These are phyloP conservation scores for Uronychia setigera DNA, from an alignment of 73 alveolate species.

Conservation along the genomic window DNA sequence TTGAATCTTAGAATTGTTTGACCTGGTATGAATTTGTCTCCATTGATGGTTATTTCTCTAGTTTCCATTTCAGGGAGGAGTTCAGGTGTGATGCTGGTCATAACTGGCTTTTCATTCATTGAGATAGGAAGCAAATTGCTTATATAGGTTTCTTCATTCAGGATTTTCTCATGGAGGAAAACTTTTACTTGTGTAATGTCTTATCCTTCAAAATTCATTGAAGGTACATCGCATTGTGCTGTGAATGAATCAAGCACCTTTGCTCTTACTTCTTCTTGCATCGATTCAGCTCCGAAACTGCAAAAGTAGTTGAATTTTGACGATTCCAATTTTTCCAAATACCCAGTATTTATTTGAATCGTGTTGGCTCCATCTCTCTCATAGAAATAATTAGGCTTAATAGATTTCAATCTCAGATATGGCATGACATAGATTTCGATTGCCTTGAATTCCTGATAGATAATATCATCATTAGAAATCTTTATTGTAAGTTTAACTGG, in stretches of 20 bases:
- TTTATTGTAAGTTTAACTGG: background rate
- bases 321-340: background rate
- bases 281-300: background rate
- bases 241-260: background rate
- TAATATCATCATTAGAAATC: background rate
- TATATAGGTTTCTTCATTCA: background rate
- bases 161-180: background rate
- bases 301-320: background rate
- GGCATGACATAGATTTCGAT: background rate
- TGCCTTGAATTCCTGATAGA: background rate
- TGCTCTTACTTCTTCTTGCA: background rate
- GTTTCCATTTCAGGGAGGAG: background rate
- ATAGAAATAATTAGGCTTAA: background rate
- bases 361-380: slow-evolving; percentile 1
- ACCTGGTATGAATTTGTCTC: background rate
- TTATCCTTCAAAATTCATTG: background rate
- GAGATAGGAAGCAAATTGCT: background rate
- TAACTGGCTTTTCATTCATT: background rate
- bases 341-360: background rate
- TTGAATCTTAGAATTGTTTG: background rate
- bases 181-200: background rate
- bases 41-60: background rate
- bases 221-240: background rate
- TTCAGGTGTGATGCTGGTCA: background rate
- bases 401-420: background rate